Conservation (phyloP, 139 green algal genomes). For the Tetradesmus lagerheimii region DNA sequence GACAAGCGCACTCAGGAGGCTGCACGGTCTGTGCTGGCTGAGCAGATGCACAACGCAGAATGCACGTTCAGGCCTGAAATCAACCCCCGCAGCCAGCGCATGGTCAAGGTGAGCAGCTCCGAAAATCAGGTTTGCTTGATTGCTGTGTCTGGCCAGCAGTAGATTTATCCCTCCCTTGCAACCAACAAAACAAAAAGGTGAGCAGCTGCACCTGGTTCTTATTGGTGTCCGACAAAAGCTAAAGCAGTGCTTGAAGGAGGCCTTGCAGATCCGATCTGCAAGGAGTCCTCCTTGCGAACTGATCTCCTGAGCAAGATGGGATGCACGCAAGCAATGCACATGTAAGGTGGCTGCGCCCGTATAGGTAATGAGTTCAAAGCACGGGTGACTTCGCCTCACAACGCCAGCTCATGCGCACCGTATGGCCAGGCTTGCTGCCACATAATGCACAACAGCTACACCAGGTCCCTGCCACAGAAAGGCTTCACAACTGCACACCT, state of each 20-base stretch:
- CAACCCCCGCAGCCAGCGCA: conserved; percentile 27
- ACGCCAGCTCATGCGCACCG: neutral
- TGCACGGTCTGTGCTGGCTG: conserved; percentile 51
- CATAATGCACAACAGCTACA: neutral
- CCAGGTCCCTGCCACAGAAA: neutral
- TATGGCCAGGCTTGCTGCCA: neutral
- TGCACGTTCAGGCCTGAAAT: conserved; percentile 48
- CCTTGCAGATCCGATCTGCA: too few species aligned
- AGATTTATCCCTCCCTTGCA: too few species aligned
- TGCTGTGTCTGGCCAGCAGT: too few species aligned
- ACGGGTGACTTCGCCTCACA: neutral
- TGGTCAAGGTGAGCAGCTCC: conserved; percentile 25
- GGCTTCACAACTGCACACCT: neutral
- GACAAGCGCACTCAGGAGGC: conserved; percentile 56
- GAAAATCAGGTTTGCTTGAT: too few species aligned
- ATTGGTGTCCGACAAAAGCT: too few species aligned
- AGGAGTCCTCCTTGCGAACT: too few species aligned
- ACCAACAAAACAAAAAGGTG: too few species aligned
- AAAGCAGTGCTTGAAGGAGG: too few species aligned
- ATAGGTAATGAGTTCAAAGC: too few species aligned
- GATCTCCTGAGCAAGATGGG: neutral
- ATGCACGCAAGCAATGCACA: neutral
- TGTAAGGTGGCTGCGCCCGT: too few species aligned
- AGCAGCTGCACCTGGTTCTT: too few species aligned
- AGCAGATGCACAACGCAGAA: conserved; percentile 54